Conservation (phyloP, 345 rosid genomes). For the Melaleuca quinquenervia region DNA sequence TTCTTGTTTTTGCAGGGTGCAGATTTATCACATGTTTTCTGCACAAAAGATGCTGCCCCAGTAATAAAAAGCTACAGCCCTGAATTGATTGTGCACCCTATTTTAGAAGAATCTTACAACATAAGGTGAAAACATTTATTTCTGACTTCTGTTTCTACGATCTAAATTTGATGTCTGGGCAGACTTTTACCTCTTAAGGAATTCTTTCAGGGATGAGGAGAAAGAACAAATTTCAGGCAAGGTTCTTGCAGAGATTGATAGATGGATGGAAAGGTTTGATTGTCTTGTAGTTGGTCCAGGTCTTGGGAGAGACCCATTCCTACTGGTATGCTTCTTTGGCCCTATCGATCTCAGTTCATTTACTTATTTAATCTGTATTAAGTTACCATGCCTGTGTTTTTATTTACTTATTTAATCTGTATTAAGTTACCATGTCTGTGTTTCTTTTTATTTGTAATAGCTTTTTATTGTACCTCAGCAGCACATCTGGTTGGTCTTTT, state of each 20-base stretch:
- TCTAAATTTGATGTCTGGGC: neutral
- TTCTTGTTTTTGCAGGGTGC: conserved; percentile 44
- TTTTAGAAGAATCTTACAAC: conserved; percentile 77
- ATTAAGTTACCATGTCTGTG: neutral
- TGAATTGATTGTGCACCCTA: conserved; percentile 87
- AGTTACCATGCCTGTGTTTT: neutral
- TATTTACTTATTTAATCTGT: neutral
- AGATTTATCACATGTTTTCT: conserved; percentile 95
- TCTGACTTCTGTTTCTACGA: neutral
- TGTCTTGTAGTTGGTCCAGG: conserved; percentile 96
- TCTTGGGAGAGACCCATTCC: conserved; percentile 91
- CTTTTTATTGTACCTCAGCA: neutral
- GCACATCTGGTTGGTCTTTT: neutral
- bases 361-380: neutral
- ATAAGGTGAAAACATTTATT: conserved; percentile 27
- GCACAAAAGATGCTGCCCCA: conserved; percentile 91
- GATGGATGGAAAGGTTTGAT: conserved; percentile 97
- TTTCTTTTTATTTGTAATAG: neutral
- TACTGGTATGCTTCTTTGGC: conserved; percentile 35
- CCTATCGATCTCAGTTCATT: neutral
- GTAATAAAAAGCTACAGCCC: conserved; percentile 97
- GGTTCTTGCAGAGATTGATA: conserved; percentile 71
- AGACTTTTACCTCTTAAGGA: neutral
- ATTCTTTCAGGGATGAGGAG: conserved; percentile 45
- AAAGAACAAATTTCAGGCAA: conserved; percentile 21